phyloP scores from a whole-genome alignment of 2,329 filamentous ascomycete genomes.

The Colletotrichum scovillei region DNA sequence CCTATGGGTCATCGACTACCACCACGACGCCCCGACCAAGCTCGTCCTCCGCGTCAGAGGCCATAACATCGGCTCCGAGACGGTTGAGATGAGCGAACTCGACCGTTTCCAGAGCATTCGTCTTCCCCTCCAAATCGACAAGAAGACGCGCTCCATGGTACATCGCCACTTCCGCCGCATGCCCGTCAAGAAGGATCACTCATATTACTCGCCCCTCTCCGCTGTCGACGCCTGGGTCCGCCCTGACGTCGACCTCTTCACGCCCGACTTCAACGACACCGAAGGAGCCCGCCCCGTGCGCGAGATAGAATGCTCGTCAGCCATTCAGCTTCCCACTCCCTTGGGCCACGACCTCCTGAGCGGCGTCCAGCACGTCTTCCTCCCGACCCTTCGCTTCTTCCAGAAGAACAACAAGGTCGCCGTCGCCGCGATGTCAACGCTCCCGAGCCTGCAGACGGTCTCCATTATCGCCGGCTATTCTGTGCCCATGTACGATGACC shows the following conservation, averaged over 20 bases:
- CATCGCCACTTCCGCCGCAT: conserved; percentile 1
- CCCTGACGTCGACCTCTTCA: conserved; percentile 38
- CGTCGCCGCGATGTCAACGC: conserved; percentile 1
- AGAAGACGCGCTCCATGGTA: neutral
- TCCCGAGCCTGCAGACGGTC: neutral
- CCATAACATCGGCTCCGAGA: neutral
- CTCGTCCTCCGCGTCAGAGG: neutral
- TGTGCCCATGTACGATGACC: neutral
- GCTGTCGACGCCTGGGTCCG: neutral
- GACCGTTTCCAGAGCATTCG: neutral
- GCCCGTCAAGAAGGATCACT: neutral
- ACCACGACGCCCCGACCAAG: neutral
- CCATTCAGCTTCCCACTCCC: neutral
- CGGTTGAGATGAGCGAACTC: neutral
- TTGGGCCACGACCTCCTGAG: neutral
- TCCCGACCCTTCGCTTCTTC: neutral
- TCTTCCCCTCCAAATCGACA: conserved; percentile 5
- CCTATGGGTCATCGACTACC: neutral
- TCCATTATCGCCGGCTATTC: neutral
- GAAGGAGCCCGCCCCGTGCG: neutral
- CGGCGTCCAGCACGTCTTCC: neutral
- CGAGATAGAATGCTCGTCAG: neutral
- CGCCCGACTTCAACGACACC: conserved; percentile 39
- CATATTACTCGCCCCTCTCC: neutral
- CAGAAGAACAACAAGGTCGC: neutral